phyloP scores from a whole-genome alignment of 768 basidiomycete genomes.

The Lenzites betulinus region DNA sequence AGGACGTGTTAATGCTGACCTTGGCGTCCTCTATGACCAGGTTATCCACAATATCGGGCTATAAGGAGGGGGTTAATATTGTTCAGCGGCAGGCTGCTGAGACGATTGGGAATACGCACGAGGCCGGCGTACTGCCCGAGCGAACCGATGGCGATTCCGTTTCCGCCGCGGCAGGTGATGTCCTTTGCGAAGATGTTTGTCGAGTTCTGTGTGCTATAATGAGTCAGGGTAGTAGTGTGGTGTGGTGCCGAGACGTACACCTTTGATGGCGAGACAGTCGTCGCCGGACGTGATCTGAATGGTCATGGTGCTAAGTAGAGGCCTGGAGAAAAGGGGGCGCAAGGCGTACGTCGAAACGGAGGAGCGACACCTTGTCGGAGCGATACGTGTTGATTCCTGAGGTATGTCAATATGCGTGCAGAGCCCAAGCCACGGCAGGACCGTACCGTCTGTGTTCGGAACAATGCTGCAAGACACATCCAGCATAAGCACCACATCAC shows the following conservation, averaged over 20 bases:
- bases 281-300: conserved; percentile 54
- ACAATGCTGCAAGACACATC: conserved; percentile 41
- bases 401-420: neutral
- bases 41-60: conserved; percentile 56
- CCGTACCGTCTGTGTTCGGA: conserved; percentile 58
- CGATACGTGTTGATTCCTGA: conserved; percentile 58
- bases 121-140: conserved; percentile 57
- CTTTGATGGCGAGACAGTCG: conserved; percentile 65
- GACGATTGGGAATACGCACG: conserved; percentile 32
- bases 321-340: neutral
- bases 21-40: conserved; percentile 50
- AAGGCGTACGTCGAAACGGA: conserved; percentile 53
- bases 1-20: conserved; percentile 27
- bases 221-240: neutral
- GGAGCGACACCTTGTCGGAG: conserved; percentile 46
- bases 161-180: conserved; percentile 60
- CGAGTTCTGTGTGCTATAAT: conserved; percentile 44
- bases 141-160: conserved; percentile 62
- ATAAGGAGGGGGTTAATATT: neutral
- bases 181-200: conserved; percentile 51
- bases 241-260: conserved; percentile 35
- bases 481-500: neutral
- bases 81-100: neutral
- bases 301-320: neutral
- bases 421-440: neutral